These are phyloP conservation scores for Hygrophorus russula DNA, from an alignment of 768 basidiomycete genomes.

Conservation along the genomic window DNA sequence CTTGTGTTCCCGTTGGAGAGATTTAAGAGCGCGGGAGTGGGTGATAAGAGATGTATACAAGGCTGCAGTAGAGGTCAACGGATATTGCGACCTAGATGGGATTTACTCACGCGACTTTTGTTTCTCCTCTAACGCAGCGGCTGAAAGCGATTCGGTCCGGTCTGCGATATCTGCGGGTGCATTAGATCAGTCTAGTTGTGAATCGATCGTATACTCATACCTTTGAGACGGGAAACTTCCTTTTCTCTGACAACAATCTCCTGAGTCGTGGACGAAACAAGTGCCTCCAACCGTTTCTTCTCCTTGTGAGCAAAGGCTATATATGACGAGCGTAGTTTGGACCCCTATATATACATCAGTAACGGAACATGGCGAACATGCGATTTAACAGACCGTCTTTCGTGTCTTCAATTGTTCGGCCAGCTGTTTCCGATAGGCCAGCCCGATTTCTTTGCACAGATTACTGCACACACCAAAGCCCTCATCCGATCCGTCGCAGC, in stretches of 20 bases:
- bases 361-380: not conserved
- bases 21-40: slow-evolving; percentile 67
- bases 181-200: not conserved
- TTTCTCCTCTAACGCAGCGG: slow-evolving; percentile 73
- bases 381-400: slow-evolving; percentile 49
- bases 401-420: slow-evolving; percentile 71
- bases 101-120: slow-evolving; percentile 67
- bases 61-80: slow-evolving; percentile 31
- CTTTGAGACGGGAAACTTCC: slow-evolving; percentile 65
- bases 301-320: slow-evolving; percentile 84
- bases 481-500: slow-evolving; percentile 97
- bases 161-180: slow-evolving; percentile 59
- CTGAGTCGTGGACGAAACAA: slow-evolving; percentile 36
- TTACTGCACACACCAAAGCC: slow-evolving; percentile 68
- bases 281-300: slow-evolving; percentile 68
- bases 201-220: slow-evolving; percentile 23
- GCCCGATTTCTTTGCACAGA: slow-evolving; percentile 66
- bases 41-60: slow-evolving; percentile 64
- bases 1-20: slow-evolving; percentile 62
- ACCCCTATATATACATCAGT: slow-evolving; percentile 40
- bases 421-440: slow-evolving; percentile 49
- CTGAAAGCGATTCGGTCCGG: slow-evolving; percentile 64
- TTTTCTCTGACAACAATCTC: slow-evolving; percentile 57
- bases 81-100: not conserved
- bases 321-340: slow-evolving; percentile 86